Evolutionary conservation across 768 basidiomycete species (phyloP).

Genomic region (Lactarius sanguifluus): DNA sequence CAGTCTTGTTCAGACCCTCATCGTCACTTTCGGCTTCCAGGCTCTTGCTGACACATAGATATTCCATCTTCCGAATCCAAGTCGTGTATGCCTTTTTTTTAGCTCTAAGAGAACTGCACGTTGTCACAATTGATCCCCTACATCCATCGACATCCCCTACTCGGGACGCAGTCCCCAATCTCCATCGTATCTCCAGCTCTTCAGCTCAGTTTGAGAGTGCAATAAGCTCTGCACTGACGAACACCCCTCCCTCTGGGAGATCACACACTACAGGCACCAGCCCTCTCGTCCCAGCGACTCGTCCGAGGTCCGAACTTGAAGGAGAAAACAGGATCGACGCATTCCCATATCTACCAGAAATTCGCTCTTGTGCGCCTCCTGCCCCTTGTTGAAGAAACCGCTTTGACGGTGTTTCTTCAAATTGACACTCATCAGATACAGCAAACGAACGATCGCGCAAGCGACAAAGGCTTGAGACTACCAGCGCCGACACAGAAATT

Average conservation of each 20-base stretch:
- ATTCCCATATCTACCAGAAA: constrained; percentile 15
- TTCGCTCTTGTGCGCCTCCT: constrained; percentile 19
- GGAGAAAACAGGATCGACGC: constrained; percentile 27
- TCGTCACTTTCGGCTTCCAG: constrained; percentile 10
- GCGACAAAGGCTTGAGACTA: constrained; percentile 62
- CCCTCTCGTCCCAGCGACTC: constrained; percentile 29
- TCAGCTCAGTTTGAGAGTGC: constrained; percentile 25
- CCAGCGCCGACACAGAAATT: constrained; percentile 37
- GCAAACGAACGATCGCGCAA: constrained; percentile 50
- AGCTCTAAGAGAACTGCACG: constrained; percentile 27
- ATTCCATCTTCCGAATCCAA: constrained; percentile 23
- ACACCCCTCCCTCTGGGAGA: constrained; percentile 15
- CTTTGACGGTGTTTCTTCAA: constrained; percentile 7
- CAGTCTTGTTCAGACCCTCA: constrained; percentile 20
- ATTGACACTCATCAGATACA: constrained; percentile 17
- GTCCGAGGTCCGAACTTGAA: constrained; percentile 30
- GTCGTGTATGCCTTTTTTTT: constrained; percentile 29
- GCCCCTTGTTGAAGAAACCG: background rate
- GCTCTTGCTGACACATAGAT: constrained; percentile 27
- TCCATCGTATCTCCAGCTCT: constrained; percentile 23
- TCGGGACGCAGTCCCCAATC: constrained; percentile 31
- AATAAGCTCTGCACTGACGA: constrained; percentile 18
- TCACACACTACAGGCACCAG: constrained; percentile 21
- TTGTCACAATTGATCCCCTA: constrained; percentile 32
- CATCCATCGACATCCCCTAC: constrained; percentile 31